Base-by-base conservation (phyloP, 139 green algal genomes). In the Desmodesmus armatus region DNA sequence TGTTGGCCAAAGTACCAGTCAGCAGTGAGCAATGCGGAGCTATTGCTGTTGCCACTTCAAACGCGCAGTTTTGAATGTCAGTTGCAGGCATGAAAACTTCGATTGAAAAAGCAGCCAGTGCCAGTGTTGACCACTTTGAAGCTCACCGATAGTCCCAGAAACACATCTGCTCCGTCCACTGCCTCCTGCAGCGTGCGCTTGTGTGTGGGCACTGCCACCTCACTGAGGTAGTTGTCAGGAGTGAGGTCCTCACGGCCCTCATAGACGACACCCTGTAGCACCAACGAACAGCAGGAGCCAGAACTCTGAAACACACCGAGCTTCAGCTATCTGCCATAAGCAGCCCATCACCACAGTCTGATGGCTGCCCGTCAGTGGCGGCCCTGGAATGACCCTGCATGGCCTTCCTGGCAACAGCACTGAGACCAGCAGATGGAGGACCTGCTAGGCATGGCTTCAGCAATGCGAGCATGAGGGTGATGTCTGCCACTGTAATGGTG, bases 141-240 rank as follows among this genome's bases (percentile, higher is more conserved):
- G 37, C 76, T 72, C n/a, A 82, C 76, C n/a, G 84, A 88, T 3
- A 92, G 76, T 29, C 88, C 85, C 41, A 90, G 39, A 39, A 92
- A 90, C 43, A 88, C 88, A 40, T 90, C 88, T 15, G 88, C 88
- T 41, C 86, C 88, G 2, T 84, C 78, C 11, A 91, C 71, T n/a
- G 74, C 74, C 47, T 89, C 85, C 25, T 58, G 35, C 3, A 90
- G 86, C 41, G 88, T 90, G 51, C 88, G 78, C 69, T 87, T 80
- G 35, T 70, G 19, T 0, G 80, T 88, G 41, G 65, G n/a, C 2
- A 83, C 51, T 0, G 85, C 88, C 40, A 87, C 63, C 31, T 90
- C 77, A 19, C 5, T 70, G 11, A 89, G 73, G 51, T 89, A 87
- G 62, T 88, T 88, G 41, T 88, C 84, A 27, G 83, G 35, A n/a